phyloP scores from a whole-genome alignment of 495 filamentous ascomycete species.

The Oleoguttula mirabilis region DNA sequence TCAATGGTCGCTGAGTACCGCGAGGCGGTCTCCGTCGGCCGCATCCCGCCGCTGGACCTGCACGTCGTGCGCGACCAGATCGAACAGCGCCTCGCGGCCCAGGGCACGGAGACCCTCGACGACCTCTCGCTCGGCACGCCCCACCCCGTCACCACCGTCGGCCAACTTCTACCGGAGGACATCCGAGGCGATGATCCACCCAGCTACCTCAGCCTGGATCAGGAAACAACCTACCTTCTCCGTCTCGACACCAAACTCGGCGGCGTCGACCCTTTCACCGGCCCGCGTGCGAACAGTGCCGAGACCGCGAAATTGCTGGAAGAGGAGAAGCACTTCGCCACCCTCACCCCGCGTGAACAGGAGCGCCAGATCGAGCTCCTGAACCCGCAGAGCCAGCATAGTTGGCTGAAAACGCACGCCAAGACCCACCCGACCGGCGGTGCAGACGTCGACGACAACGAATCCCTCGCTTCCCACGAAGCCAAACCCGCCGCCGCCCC shows the following conservation, averaged over 20 bases:
- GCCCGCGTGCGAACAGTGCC: constrained; percentile 13
- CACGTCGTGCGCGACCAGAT: constrained; percentile 37
- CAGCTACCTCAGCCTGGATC: constrained; percentile 57
- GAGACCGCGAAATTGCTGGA: constrained; percentile 14
- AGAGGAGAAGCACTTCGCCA: constrained; percentile 14
- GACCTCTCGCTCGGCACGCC: constrained; percentile 16
- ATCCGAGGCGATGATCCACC: constrained; percentile 14
- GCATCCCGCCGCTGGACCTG: constrained; percentile 11
- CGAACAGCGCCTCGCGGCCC: constrained; percentile 30
- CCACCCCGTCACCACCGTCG: constrained; percentile 21
- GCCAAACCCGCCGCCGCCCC: background rate
- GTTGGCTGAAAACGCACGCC: constrained; percentile 49
- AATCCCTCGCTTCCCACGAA: constrained; percentile 38
- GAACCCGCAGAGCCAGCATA: constrained; percentile 73
- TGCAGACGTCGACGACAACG: constrained; percentile 42
- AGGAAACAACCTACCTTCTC: constrained; percentile 68
- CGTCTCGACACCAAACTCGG: constrained; percentile 57
- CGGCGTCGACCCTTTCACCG: constrained; percentile 23
- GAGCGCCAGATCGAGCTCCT: constrained; percentile 51
- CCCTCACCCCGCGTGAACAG: constrained; percentile 33
- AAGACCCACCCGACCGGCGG: background rate
- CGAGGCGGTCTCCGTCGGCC: constrained; percentile 25
- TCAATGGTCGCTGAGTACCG: constrained; percentile 24
- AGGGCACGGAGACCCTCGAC: constrained; percentile 8
- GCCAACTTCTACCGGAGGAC: constrained; percentile 14